phyloP scores from a whole-genome alignment of 768 basidiomycete genomes.

The Mycena haematopus region DNA sequence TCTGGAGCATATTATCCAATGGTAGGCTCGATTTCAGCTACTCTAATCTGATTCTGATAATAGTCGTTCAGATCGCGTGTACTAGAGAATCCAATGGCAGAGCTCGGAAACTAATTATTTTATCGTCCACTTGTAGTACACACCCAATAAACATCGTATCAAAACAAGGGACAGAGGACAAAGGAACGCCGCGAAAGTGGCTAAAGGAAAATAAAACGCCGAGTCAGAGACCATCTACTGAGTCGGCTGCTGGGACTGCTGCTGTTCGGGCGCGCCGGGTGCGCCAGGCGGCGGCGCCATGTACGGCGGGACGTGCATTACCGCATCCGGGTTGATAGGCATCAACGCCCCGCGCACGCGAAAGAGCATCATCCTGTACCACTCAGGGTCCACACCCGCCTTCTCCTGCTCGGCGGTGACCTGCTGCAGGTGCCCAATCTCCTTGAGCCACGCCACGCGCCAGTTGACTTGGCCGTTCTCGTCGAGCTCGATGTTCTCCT shows the following conservation, averaged over 20 bases:
- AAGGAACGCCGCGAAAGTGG: neutral
- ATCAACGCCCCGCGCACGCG: constrained; percentile 78
- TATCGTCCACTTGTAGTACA: constrained; percentile 11
- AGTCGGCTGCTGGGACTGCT: constrained; percentile 44
- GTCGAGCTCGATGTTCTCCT: constrained; percentile 73
- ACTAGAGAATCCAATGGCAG: no score
- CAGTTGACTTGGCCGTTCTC: constrained; percentile 84
- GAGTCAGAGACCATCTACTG: constrained; percentile 1
- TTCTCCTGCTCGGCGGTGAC: constrained; percentile 86
- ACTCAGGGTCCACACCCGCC: constrained; percentile 79
- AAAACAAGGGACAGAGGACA: constrained; percentile 6
- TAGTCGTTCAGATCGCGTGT: no score
- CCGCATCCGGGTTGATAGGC: constrained; percentile 58
- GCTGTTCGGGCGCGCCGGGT: constrained; percentile 46
- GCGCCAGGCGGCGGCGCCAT: constrained; percentile 34
- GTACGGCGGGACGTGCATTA: constrained; percentile 47
- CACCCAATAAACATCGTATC: neutral
- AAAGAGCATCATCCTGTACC: constrained; percentile 86
- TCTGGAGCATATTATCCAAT: no score
- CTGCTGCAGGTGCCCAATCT: constrained; percentile 75
- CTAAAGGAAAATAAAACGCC: neutral
- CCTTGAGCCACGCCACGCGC: constrained; percentile 82
- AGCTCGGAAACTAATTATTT: neutral
- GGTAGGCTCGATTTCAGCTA: no score
- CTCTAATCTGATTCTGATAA: no score